Evolutionary conservation across 805 yeast genomes (phyloP), one percentile per base, ranked within the genome.

Genomic region (Pichia kluyveri): DNA sequence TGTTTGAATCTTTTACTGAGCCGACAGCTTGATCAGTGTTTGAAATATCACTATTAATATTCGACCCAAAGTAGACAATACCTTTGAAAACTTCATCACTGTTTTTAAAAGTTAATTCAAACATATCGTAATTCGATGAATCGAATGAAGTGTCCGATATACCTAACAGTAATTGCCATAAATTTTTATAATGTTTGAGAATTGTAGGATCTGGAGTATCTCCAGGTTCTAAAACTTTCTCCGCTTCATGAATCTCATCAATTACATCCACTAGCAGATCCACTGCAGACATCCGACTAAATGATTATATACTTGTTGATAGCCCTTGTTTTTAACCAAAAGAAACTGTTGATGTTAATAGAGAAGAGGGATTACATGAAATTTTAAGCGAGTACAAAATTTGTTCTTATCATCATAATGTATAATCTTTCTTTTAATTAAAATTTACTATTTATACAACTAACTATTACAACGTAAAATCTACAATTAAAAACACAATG

Each of bases 151-250:
- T 47, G 30, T 54, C 61, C 30, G 57, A 56, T 10, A 59, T 57
- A 2, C 63, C 61, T n/a, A 60, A 43, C 10, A 60, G 43, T 10
- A 56, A 43, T 42, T 57, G 62, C 63, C 63, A 60, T 12, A 54
- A 48, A 1, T 51, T 42, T 41, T 52, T 55, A 17, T 58, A 49
- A 12, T 53, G 53, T 38, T 53, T 46, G 28, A 59, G 41, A 7
- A 45, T 41, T 9, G 46, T 27, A 8, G 38, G 18, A 18, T 45
- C 28, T 2, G 54, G 51, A 1, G 46, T 23, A 37, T 45, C 51
- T 4, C 41, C 48, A 1, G 40, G 39, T n/a, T 9, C 9, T 17
- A 48, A 34, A 1, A 30, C 23, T 15, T 42, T 28, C 3, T 56
- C 51, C 12, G 56, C 41, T n/a, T 43, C 45, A 12, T 43, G 42